These are phyloP conservation scores for Leersia perrieri DNA, from an alignment of 176 grass and related monocot genomes.

Conservation along the genomic window DNA sequence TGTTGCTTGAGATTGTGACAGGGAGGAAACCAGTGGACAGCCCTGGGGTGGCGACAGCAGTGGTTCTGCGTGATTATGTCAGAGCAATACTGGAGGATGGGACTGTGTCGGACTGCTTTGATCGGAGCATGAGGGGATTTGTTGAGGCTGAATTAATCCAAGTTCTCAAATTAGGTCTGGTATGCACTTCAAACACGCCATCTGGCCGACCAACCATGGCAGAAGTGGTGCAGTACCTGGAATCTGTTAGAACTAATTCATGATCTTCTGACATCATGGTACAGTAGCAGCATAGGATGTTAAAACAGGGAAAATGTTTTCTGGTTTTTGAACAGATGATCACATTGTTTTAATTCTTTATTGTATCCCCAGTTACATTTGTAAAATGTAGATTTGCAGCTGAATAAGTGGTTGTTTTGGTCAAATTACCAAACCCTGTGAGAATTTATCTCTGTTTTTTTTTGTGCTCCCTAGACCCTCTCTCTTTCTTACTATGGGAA, in stretches of 20 bases:
- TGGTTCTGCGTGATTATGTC: slow-evolving; percentile 77
- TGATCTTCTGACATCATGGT: slow-evolving; percentile 39
- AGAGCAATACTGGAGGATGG: slow-evolving; percentile 78
- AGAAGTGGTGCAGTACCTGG: slow-evolving; percentile 97
- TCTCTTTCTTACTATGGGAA: slow-evolving; percentile 12
- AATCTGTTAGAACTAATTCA: slow-evolving; percentile 75
- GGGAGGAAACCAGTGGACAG: slow-evolving; percentile 83
- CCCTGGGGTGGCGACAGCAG: slow-evolving; percentile 37
- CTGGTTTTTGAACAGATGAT: slow-evolving; percentile 42
- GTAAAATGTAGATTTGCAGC: slow-evolving; percentile 62
- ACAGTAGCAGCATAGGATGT: slow-evolving; percentile 50
- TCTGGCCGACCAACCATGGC: slow-evolving; percentile 85
- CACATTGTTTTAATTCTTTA: slow-evolving; percentile 70
- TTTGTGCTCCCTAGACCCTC: background rate
- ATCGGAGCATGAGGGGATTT: slow-evolving; percentile 62
- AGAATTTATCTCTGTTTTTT: slow-evolving; percentile 13
- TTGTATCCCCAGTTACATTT: slow-evolving; percentile 36
- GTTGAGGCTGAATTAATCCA: slow-evolving; percentile 86
- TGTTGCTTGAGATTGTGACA: slow-evolving; percentile 91
- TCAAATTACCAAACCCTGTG: slow-evolving; percentile 24
- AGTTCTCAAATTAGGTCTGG: slow-evolving; percentile 88
- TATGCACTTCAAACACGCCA: slow-evolving; percentile 82
- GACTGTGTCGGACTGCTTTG: slow-evolving; percentile 72
- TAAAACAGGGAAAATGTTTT: slow-evolving; percentile 44
- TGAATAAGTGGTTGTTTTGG: slow-evolving; percentile 59